Percentiles rank a stretch among this genome's conserved stretches.
Conservation (phyloP, 2,329 filamentous ascomycete species). For the Exophiala bonariae region DNA sequence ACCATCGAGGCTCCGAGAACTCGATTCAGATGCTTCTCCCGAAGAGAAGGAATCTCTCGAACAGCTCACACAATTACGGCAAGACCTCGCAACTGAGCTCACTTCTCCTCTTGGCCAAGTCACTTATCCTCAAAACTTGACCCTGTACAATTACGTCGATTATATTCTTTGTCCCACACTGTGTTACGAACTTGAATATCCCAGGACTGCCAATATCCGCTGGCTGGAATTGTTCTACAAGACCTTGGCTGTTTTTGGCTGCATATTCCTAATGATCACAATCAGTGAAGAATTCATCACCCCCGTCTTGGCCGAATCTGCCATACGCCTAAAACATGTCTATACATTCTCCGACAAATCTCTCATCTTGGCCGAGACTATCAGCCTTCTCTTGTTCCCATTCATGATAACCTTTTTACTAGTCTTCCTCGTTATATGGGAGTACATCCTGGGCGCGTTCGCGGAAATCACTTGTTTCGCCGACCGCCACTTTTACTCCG, state of each 20-base stretch:
- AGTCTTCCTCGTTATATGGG: conserved; percentile 97
- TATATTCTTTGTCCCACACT: conserved; percentile 90
- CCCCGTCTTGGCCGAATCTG: conserved; percentile 77
- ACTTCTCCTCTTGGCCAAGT: conserved; percentile 86
- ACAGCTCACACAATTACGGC: conserved; percentile 68
- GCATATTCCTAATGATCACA: conserved; percentile 90
- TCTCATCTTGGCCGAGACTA: conserved; percentile 83
- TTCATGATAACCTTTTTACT: conserved; percentile 96
- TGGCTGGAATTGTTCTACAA: conserved; percentile 84
- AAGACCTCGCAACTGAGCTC: conserved; percentile 85
- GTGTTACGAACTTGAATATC: conserved; percentile 97
- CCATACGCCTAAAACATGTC: conserved; percentile 50
- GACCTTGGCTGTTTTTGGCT: conserved; percentile 85
- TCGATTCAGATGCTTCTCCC: conserved; percentile 32
- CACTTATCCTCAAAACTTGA: conserved; percentile 88
- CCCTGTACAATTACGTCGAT: conserved; percentile 77
- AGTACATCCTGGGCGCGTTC: conserved; percentile 91
- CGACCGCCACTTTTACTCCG: conserved; percentile 87
- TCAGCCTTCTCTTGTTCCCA: conserved; percentile 88
- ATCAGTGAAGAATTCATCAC: conserved; percentile 94
- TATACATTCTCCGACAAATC: conserved; percentile 61
- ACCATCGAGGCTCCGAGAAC: conserved; percentile 30
- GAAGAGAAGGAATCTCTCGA: conserved; percentile 43
- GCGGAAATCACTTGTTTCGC: conserved; percentile 92
- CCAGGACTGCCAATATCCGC: conserved; percentile 70